phyloP scores from a whole-genome alignment of 1,284 basidiomycete genomes.

The Coniferiporia sulphurascens region DNA sequence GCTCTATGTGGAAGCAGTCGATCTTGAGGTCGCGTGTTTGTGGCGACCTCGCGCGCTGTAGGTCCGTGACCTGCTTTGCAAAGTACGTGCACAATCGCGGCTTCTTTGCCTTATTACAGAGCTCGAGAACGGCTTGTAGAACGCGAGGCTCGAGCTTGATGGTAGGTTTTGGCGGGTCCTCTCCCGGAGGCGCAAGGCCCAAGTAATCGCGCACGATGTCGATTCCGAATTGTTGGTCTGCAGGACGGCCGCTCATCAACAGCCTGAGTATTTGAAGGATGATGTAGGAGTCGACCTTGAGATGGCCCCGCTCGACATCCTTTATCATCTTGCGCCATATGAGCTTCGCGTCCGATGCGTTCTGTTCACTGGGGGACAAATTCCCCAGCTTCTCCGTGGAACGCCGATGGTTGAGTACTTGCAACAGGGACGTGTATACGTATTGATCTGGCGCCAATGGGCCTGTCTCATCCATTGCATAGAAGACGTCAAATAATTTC shows the following conservation, averaged over 20 bases:
- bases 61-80: slow-evolving; percentile 49
- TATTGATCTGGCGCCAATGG: slow-evolving; percentile 49
- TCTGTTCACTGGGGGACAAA: slow-evolving; percentile 22
- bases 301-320: slow-evolving; percentile 36
- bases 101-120: slow-evolving; percentile 48
- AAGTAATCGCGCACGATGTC: slow-evolving; percentile 57
- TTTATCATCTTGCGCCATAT: slow-evolving; percentile 63
- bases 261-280: slow-evolving; percentile 46
- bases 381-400: slow-evolving; percentile 12
- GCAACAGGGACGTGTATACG: slow-evolving; percentile 60
- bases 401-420: slow-evolving; percentile 37
- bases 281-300: slow-evolving; percentile 48
- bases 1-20: slow-evolving; percentile 51
- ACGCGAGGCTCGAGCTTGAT: slow-evolving; percentile 41
- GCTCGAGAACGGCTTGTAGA: slow-evolving; percentile 47
- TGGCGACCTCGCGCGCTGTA: slow-evolving; percentile 20
- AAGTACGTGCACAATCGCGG: slow-evolving; percentile 48
- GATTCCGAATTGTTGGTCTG: slow-evolving; percentile 60
- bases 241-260: slow-evolving; percentile 46
- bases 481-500: slow-evolving; percentile 68
- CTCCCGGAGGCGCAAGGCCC: slow-evolving; percentile 48
- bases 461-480: slow-evolving; percentile 53
- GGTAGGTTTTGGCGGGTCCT: slow-evolving; percentile 30
- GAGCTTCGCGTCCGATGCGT: slow-evolving; percentile 54
- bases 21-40: slow-evolving; percentile 35